These are phyloP conservation scores for Aspergillus cavernicola DNA, from an alignment of 495 filamentous ascomycete species.

Conservation along the genomic window DNA sequence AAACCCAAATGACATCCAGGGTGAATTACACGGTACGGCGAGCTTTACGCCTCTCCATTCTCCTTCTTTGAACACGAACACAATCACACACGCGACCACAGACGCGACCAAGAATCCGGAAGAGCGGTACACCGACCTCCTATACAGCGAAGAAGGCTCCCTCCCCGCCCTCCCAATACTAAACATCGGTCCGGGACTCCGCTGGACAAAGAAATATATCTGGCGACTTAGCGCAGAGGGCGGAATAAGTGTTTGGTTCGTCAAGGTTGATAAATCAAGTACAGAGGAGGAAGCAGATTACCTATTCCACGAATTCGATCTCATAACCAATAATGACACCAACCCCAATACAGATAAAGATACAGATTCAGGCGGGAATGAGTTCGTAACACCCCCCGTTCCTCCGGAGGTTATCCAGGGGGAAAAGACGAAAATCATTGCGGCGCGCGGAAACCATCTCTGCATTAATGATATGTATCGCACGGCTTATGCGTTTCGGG, in stretches of 20 bases:
- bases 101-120: background rate
- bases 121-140: slow-evolving; percentile 24
- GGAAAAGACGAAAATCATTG: slow-evolving; percentile 28
- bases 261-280: slow-evolving; percentile 26
- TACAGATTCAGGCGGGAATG: background rate
- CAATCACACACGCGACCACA: background rate
- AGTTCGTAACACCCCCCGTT: slow-evolving; percentile 26
- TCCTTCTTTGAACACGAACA: background rate
- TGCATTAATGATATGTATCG: slow-evolving; percentile 51
- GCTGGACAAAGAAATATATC: slow-evolving; percentile 47
- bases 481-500: slow-evolving; percentile 45
- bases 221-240: slow-evolving; percentile 34
- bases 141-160: slow-evolving; percentile 46
- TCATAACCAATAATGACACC: too few species aligned
- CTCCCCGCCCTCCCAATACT: slow-evolving; percentile 23
- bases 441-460: slow-evolving; percentile 41
- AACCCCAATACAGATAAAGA: too few species aligned
- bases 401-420: slow-evolving; percentile 19
- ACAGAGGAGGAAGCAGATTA: slow-evolving; percentile 40
- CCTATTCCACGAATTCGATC: slow-evolving; percentile 44
- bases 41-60: slow-evolving; percentile 31
- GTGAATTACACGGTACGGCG: slow-evolving; percentile 39
- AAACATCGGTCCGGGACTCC: slow-evolving; percentile 23
- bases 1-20: slow-evolving; percentile 40
- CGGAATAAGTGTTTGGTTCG: slow-evolving; percentile 45